A percentile compares a stretch with the other conserved stretches of the same genome.
These are phyloP conservation scores for Phytophthora fragariae DNA, from an alignment of 352 stramenopile genomes.

Conservation along the genomic window DNA sequence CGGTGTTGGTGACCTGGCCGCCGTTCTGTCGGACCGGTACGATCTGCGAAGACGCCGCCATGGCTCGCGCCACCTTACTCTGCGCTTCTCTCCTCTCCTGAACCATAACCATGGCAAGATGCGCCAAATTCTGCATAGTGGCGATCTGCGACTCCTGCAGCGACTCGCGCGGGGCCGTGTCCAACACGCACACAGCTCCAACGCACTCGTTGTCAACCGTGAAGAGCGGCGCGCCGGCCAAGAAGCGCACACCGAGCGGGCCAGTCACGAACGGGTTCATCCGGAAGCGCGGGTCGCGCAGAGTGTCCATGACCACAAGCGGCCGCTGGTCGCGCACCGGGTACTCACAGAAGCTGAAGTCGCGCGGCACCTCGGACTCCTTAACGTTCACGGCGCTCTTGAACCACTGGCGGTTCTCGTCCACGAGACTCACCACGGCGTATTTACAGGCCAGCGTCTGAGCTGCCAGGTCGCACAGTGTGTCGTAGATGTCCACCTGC, in stretches of 20 bases:
- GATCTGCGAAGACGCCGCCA: conserved; percentile 55
- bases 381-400: conserved; percentile 87
- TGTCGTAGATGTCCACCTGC: conserved; percentile 89
- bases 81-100: conserved; percentile 83
- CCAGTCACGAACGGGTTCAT: conserved; percentile 92
- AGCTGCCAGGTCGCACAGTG: conserved; percentile 77
- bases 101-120: conserved; percentile 89
- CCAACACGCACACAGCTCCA: conserved; percentile 79
- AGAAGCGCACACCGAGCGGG: conserved; percentile 92
- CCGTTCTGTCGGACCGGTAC: conserved; percentile 41
- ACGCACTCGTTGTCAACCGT: conserved; percentile 85
- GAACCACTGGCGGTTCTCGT: conserved; percentile 96
- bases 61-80: conserved; percentile 52
- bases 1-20: conserved; percentile 21
- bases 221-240: conserved; percentile 93
- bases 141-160: conserved; percentile 81
- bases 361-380: conserved; percentile 80
- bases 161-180: conserved; percentile 70
- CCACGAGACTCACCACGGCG: conserved; percentile 88
- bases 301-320: conserved; percentile 91
- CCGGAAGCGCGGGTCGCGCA: conserved; percentile 89
- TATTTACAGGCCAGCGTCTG: conserved; percentile 83
- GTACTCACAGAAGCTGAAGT: conserved; percentile 89
- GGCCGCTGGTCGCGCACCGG: conserved; percentile 74
- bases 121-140: conserved; percentile 87